These are phyloP conservation scores for Phytophthora tentaculata DNA, from an alignment of 352 stramenopile species.

Conservation along the genomic window DNA sequence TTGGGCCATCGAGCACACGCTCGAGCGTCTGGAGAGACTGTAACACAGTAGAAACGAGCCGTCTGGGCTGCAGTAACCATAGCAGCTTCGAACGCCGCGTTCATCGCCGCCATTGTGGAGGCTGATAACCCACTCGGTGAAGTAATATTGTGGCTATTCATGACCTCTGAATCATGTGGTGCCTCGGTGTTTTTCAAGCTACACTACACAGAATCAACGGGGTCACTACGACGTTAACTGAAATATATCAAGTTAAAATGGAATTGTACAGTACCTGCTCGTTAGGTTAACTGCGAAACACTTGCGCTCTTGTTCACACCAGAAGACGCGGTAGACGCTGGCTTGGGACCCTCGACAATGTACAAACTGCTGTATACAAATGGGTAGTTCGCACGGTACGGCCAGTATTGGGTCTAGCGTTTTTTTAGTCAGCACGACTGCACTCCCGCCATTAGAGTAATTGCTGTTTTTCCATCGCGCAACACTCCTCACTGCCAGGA, in stretches of 20 bases:
- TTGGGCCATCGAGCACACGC: constrained; percentile 48
- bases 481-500: constrained; percentile 68
- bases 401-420: constrained; percentile 69
- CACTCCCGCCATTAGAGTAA: constrained; percentile 44
- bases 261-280: constrained; percentile 80
- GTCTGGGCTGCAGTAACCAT: constrained; percentile 36
- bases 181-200: constrained; percentile 41
- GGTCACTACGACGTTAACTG: constrained; percentile 18
- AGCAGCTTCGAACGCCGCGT: constrained; percentile 31
- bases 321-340: constrained; percentile 77
- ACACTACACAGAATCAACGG: constrained; percentile 48
- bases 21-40: constrained; percentile 44
- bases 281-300: constrained; percentile 78
- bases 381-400: constrained; percentile 59
- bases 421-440: constrained; percentile 60
- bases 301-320: constrained; percentile 55
- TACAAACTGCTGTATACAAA: constrained; percentile 76
- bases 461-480: constrained; percentile 58
- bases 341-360: constrained; percentile 68
- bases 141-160: background rate
- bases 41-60: constrained; percentile 49
- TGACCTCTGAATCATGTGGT: constrained; percentile 11
- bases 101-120: constrained; percentile 28
- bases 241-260: background rate
- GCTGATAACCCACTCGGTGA: constrained; percentile 1